Evolutionary conservation across 1,139 yeast species (phyloP), one percentile per base, ranked within the genome.

Genomic region (Schwanniomyces etchellsii): DNA sequence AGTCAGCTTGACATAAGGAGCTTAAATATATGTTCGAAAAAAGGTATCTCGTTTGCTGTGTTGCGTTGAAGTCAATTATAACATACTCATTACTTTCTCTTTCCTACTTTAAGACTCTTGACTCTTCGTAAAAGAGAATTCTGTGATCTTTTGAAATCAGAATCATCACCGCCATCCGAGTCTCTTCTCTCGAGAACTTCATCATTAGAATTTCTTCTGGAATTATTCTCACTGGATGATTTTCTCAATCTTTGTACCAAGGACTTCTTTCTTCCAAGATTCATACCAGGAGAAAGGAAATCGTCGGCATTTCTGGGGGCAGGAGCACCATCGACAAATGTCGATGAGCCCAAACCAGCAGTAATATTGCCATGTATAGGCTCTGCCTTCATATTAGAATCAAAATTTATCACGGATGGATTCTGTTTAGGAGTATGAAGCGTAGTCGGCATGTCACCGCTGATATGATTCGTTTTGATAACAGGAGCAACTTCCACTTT

Each of bases 251-350:
- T 65, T 52, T 81, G 85, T 6, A 74, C 85, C 30, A 83, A 52
- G 7, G 93, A 81, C 63, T 85, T 85, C 57, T 83, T 84, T 57
- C 89, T 74, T 16, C 73, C 70, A 36, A 81, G 52, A 2, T 74
- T 75, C 16, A 64, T 63, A 27, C 47, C 46, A 29, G 39, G 43
- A 14, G 52, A 29, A 31, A 47, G 37, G 35, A 60, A 48, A 20
- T 62, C 63, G 29, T 48, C 48, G 16, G 35, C 38, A 4, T 42
- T 44, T 60, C 48, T 54, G 17, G 95, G 80, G 3, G 96, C 98
- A 12, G 97, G 97, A 0, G 97, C 93, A 22, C 98, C 98, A 54
- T 91, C 97, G 42, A 91, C 56, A 52, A 91, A 91, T 0, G 98
- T 91, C 2, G 95, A 73, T 2, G 93, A 75, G 3, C 98, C 98